Evolutionary conservation across 768 basidiomycete genomes (phyloP), one percentile per base, ranked within the genome.

Genomic region (Tricholoma hemisulphureum): DNA sequence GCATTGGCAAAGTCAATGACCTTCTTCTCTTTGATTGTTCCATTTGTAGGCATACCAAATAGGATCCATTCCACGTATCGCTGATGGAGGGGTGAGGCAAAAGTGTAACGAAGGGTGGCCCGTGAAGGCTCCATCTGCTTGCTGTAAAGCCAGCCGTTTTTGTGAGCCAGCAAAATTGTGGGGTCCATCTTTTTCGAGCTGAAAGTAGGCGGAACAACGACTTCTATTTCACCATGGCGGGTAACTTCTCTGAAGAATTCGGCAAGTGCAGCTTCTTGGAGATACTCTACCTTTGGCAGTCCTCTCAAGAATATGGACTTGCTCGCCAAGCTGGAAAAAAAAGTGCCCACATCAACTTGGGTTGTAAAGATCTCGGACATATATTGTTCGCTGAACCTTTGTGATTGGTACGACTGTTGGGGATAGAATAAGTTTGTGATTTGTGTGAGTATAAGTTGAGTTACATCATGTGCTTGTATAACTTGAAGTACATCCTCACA

Each of bases 1-100:
- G 51, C 20, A n/a, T 58, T 14, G 20, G 48, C 52, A 51, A 61
- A 56, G 24, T 49, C 53, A 26, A 51, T 18, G 50, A 61, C 28
- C 43, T 53, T 56, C 26, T 16, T 32, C 23, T 49, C 23, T 21
- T 55, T 20, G 43, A 51, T 13, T 7, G 51, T 26, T 20, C 14
- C 41, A 32, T 24, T 29, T 23, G 53, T 41, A 51, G n/a, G n/a
- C 20, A 28, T 34, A 18, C 26, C 51, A 29, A 35, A 49, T 26
- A 65, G 62, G 16, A 57, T 57, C 54, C 56, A 61, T 43, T 65
- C 62, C 37, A 65, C 52, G 32, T 55, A 65, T 58, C 62, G 58
- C 10, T 57, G 60, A 54, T 63, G 64, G 26, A 63, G 60, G 10
- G 31, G 31, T 31, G 62, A 54, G 9, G 62, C 14, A 32, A 65